Percentiles rank a stretch among this genome's conserved stretches.
Conservation (phyloP, 306 rosid species). For the Carpinus viminea region DNA sequence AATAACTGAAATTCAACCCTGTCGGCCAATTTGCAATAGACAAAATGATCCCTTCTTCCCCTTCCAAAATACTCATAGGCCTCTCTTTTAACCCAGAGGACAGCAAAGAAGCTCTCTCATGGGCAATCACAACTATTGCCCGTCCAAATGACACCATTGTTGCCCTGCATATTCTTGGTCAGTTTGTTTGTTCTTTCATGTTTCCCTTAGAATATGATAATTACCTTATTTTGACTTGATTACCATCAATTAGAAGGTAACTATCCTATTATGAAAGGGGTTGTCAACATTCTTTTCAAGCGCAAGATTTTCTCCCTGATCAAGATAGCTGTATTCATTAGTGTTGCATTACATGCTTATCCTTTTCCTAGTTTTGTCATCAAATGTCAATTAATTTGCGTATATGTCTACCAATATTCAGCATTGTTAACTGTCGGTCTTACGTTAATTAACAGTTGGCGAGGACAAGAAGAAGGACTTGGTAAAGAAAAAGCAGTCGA, state of each 20-base stretch:
- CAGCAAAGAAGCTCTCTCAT: constrained; percentile 71
- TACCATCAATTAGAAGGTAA: no score
- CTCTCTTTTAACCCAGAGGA: constrained; percentile 64
- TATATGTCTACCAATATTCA: background rate
- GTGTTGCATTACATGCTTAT: background rate
- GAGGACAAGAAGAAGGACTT: constrained; percentile 46
- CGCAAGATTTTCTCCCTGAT: no score
- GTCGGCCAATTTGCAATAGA: constrained; percentile 15
- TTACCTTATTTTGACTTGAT: no score
- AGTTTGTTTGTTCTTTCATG: constrained; percentile 19
- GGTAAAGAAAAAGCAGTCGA: constrained; percentile 44
- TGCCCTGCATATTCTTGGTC: constrained; percentile 86
- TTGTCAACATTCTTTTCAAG: no score
- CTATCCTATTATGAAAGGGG: no score
- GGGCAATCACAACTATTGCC: constrained; percentile 76
- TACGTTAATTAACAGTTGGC: constrained; percentile 39
- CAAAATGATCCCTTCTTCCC: constrained; percentile 48
- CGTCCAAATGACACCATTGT: constrained; percentile 73
- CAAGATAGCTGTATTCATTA: background rate
- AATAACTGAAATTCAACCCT: constrained; percentile 20
- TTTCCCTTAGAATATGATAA: background rate
- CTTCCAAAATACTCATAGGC: constrained; percentile 70
- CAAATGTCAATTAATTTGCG: background rate
- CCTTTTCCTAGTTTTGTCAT: background rate
- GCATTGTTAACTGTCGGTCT: background rate